Conservation (phyloP, 2,329 filamentous ascomycete genomes). For the Sclerotinia spermophila region DNA sequence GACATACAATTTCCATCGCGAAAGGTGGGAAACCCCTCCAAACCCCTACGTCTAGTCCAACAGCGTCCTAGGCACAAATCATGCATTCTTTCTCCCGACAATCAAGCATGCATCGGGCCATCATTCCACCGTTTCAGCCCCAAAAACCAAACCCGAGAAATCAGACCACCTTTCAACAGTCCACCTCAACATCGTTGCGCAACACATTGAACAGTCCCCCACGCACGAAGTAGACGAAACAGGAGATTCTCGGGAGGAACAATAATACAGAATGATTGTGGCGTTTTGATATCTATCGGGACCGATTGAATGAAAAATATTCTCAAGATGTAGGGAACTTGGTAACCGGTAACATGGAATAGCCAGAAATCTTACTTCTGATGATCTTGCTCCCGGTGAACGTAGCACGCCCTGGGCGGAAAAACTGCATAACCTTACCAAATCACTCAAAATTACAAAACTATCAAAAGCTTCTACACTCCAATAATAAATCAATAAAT, state of each 20-base stretch:
- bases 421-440: too few species aligned
- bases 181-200: neutral
- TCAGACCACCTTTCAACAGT: conserved; percentile 5
- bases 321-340: too few species aligned
- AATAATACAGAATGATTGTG: neutral
- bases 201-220: neutral
- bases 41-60: neutral
- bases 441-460: too few species aligned
- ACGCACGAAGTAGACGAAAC: neutral
- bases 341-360: neutral
- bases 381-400: neutral
- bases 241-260: neutral
- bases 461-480: too few species aligned
- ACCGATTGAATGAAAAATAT: neutral
- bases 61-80: neutral
- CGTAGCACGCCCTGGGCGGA: too few species aligned
- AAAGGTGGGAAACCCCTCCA: neutral
- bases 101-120: neutral
- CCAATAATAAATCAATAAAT: too few species aligned
- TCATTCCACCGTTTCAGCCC: neutral
- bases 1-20: neutral
- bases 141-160: neutral
- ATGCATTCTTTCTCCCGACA: neutral
- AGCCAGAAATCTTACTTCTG: too few species aligned
- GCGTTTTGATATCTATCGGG: neutral